A percentile compares a stretch with the other conserved stretches of the same genome.
Conservation (phyloP, 1,284 basidiomycete species). For the Tilletia walkeri region DNA sequence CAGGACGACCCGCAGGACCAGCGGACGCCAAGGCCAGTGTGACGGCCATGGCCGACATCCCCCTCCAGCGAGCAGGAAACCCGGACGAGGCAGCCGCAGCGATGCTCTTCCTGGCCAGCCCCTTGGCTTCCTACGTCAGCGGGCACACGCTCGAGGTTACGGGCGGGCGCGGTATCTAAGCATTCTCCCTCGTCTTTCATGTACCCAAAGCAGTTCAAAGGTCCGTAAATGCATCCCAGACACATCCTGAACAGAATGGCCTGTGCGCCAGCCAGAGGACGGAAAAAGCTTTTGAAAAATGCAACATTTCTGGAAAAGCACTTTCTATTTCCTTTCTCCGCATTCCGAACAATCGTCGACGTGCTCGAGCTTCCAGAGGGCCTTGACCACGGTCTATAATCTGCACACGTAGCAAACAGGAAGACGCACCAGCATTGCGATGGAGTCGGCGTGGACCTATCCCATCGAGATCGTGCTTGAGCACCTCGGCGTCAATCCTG, state of each 20-base stretch:
- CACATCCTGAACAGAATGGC: too few species aligned
- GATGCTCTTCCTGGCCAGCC: constrained; percentile 61
- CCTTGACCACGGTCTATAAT: too few species aligned
- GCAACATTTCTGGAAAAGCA: too few species aligned
- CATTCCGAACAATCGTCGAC: too few species aligned
- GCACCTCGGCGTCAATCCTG: constrained; percentile 36
- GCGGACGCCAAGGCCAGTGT: constrained; percentile 71
- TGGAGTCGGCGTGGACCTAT: constrained; percentile 51
- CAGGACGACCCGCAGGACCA: constrained; percentile 60
- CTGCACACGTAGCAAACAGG: too few species aligned
- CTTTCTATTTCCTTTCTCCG: too few species aligned
- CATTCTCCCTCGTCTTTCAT: neutral
- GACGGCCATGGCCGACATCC: constrained; percentile 64
- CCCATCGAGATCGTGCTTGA: constrained; percentile 44
- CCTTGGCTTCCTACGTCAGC: constrained; percentile 73
- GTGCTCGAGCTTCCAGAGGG: too few species aligned
- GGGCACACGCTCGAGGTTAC: constrained; percentile 68
- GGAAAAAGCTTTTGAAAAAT: too few species aligned
- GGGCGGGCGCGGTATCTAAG: constrained; percentile 44
- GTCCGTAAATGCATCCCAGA: too few species aligned
- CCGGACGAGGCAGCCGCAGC: constrained; percentile 73
- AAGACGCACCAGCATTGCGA: constrained; percentile 16
- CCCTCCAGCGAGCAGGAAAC: constrained; percentile 71
- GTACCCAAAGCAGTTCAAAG: neutral
- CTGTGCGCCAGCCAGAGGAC: too few species aligned